phyloP scores from a whole-genome alignment of 2,329 filamentous ascomycete genomes.

The Podosphaera aphanis region DNA sequence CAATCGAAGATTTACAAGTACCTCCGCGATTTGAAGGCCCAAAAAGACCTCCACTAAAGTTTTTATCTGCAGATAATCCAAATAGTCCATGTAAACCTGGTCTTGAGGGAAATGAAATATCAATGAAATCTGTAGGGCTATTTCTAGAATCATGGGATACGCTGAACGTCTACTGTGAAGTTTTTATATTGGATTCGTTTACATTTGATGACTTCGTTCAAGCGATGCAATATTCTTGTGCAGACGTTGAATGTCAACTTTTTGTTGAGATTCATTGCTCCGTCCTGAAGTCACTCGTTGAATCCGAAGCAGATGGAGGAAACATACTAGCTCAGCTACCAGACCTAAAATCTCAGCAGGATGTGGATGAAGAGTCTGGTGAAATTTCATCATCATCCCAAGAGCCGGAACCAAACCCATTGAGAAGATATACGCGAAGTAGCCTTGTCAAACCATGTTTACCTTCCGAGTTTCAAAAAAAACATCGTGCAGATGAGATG shows the following conservation, averaged over 20 bases:
- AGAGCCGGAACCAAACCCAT: constrained; percentile 45
- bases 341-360: constrained; percentile 46
- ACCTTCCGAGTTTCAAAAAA: constrained; percentile 23
- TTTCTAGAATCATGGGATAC: constrained; percentile 90
- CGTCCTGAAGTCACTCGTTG: constrained; percentile 66
- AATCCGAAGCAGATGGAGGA: constrained; percentile 49
- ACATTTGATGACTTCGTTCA: constrained; percentile 93
- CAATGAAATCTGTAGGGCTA: constrained; percentile 66
- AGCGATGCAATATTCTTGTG: constrained; percentile 55
- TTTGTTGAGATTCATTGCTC: constrained; percentile 83
- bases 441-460: constrained; percentile 59
- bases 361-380: constrained; percentile 26
- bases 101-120: constrained; percentile 34
- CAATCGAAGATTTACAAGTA: constrained; percentile 80
- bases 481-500: constrained; percentile 54
- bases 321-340: constrained; percentile 60
- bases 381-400: constrained; percentile 28
- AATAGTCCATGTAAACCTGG: constrained; percentile 23
- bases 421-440: constrained; percentile 55
- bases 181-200: constrained; percentile 86
- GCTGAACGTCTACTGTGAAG: constrained; percentile 90
- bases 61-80: constrained; percentile 43
- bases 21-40: constrained; percentile 36
- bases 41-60: constrained; percentile 54
- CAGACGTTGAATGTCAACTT: constrained; percentile 49